Evolutionary conservation across 2,329 filamentous ascomycete species (phyloP).

Genomic region (Mycogone perniciosa): DNA sequence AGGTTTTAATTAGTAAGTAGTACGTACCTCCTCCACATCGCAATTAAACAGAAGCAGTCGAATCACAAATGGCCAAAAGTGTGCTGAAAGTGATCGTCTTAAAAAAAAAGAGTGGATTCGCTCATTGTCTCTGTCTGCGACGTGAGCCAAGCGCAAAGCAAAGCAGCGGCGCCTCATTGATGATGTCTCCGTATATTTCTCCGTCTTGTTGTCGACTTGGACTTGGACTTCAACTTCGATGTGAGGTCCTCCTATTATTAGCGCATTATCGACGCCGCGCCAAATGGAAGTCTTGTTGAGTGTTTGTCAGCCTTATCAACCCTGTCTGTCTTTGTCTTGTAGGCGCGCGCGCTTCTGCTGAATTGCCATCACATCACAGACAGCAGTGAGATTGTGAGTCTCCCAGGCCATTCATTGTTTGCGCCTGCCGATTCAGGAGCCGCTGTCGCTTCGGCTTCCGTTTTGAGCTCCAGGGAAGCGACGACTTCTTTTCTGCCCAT

Average conservation of each 20-base stretch:
- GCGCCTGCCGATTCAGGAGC: conserved; percentile 4
- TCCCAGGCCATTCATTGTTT: conserved; percentile 1
- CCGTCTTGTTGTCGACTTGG: not conserved
- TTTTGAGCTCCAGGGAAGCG: not conserved
- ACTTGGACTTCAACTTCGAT: not conserved
- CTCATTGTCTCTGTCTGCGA: not conserved
- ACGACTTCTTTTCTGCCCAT: not conserved
- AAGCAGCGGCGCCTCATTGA: not conserved
- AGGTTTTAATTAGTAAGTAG: not conserved
- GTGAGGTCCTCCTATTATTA: not conserved
- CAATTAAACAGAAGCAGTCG: conserved; percentile 6
- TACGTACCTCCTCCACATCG: conserved; percentile 2
- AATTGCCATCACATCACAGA: no score
- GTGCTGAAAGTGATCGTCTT: conserved; percentile 3
- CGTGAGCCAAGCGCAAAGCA: not conserved
- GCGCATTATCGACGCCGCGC: not conserved
- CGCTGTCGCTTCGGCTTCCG: not conserved
- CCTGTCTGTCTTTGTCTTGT: not conserved
- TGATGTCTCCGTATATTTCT: not conserved
- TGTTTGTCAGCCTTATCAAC: not conserved
- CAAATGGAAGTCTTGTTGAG: conserved; percentile 5
- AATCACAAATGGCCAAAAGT: not conserved
- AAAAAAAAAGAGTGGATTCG: conserved; percentile 5
- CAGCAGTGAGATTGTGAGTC: not conserved
- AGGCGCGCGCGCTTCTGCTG: no score